Base-by-base conservation (phyloP, 2,329 filamentous ascomycete species). In the Chaetomium olivaceum region DNA sequence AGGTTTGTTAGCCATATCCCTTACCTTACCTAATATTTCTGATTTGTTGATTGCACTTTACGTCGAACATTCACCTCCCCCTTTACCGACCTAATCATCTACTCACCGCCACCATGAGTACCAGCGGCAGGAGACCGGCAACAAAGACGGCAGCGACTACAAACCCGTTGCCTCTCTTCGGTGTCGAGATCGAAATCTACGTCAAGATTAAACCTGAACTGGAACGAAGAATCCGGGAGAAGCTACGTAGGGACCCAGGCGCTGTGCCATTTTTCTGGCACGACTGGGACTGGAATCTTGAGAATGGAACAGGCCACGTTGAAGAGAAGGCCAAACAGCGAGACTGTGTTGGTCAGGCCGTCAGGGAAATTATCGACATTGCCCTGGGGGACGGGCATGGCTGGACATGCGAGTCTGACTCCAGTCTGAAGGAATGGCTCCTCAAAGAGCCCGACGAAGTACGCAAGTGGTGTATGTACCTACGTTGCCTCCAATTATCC, bases 131-230 rank as follows among this genome's bases (percentile, higher is more conserved):
- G 46, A 12, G 27, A 6, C 6, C 27, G 6, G 27, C 27, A 29
- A 3, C 2, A 3, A 23, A 23, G 46, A 11, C 8, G 46, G n/a
- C 46, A 9, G 6, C n/a, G n/a, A 2, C 46, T 21, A 6, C 46
- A 9, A 19, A 2, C 8, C n/a, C n/a, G n/a, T 27, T 12, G 29
- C 52, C 52, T 19, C 29, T 33, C 16, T 56, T 56, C 12, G 52
- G 52, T 23, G 52, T 56, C 27, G 52, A 56, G 52, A 56, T 56
- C 7, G 52, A 56, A n/a, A 56, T 56, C 27, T 56, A 21, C 27
- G 52, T 56, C 29, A 56, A 56, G 14, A 7, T 33, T 8, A 25
- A 27, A 4, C 8, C 9, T 7, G 23, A 12, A 14, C 21, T 54
- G 5, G 51, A 29, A 25, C 4, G 16, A 2, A 33, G 3, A 19